Base-by-base conservation (phyloP, 345 rosid genomes). In the Salix udensis region DNA sequence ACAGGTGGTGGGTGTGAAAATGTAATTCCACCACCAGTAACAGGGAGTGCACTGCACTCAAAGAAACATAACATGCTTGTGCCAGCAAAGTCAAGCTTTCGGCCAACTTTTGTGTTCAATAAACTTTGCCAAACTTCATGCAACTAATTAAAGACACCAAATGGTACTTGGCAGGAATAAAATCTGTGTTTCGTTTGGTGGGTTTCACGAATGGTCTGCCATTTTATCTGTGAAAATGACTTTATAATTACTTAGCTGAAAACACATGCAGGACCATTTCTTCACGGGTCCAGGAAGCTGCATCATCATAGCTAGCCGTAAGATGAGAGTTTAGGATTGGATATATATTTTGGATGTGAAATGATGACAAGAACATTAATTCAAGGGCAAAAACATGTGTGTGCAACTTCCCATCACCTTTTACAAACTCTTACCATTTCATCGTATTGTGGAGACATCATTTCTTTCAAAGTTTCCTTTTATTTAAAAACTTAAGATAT, bases 21-120 rank as follows among this genome's bases (percentile, higher is more conserved):
- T 46, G 84, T 71, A 75, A 81, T 68, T 69, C 80, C 73, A 73
- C 81, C 71, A 80, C 84, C 79, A 72, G 76, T 58, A 75, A 61
- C 75, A 79, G 79, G 64, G 93, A 89, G 97, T 92, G 97, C 76
- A 86, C 86, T 86, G 87, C 98, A 92, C 97, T 92, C 97, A 87
- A 94, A 92, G 93, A 80, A 88, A 86, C 82, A 82, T 23, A 83
- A 78, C 88, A 84, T 89, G 88, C 86, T 84, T 74, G 77, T 88
- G 83, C 84, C 88, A 84, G 78, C 83, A 89, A 87, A 89, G 97
- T 94, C 97, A 90, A 90, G 88, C 90, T 94, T 94, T 82, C 96
- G 92, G 96, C 94, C 77, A 75, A 52, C 83, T 61, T 80, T 79
- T 77, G 52, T 80, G 76, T 82, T 76, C 78, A 40, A 55, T 28